These are phyloP conservation scores for Cymbopogon citratus DNA, from an alignment of 176 grass and related monocot genomes.

Conservation along the genomic window DNA sequence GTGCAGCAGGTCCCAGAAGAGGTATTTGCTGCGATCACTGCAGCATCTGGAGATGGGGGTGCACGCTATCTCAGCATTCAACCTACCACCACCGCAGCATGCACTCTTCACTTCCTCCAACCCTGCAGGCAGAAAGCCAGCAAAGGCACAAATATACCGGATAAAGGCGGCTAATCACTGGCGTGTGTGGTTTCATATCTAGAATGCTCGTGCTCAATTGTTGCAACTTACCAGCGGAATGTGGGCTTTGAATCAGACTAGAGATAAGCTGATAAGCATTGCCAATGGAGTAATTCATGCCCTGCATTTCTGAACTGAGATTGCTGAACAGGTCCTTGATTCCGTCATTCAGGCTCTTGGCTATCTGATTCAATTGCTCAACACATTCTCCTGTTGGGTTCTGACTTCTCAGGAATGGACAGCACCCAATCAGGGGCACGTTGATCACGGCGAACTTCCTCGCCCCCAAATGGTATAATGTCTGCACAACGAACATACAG, in stretches of 20 bases:
- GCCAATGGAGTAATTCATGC: slow-evolving; percentile 59
- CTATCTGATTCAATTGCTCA: slow-evolving; percentile 41
- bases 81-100: slow-evolving; percentile 58
- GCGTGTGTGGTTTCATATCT: background rate
- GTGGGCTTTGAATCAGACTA: slow-evolving; percentile 32
- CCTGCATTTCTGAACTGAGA: slow-evolving; percentile 45
- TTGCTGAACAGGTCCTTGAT: slow-evolving; percentile 27
- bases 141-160: background rate
- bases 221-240: slow-evolving; percentile 31
- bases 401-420: slow-evolving; percentile 30
- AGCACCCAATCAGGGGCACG: slow-evolving; percentile 49
- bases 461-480: slow-evolving; percentile 50
- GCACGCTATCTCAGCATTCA: slow-evolving; percentile 51
- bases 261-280: slow-evolving; percentile 51
- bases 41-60: slow-evolving; percentile 52
- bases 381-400: slow-evolving; percentile 39
- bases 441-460: slow-evolving; percentile 62
- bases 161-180: background rate
- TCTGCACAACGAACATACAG: slow-evolving; percentile 19
- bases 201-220: background rate
- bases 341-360: slow-evolving; percentile 50
- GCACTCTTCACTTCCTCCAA: slow-evolving; percentile 57
- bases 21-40: slow-evolving; percentile 32
- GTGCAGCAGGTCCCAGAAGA: slow-evolving; percentile 62
- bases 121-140: slow-evolving; percentile 22